Base-by-base conservation (phyloP, 2,329 filamentous ascomycete genomes). In the Fonsecaea pedrosoi region DNA sequence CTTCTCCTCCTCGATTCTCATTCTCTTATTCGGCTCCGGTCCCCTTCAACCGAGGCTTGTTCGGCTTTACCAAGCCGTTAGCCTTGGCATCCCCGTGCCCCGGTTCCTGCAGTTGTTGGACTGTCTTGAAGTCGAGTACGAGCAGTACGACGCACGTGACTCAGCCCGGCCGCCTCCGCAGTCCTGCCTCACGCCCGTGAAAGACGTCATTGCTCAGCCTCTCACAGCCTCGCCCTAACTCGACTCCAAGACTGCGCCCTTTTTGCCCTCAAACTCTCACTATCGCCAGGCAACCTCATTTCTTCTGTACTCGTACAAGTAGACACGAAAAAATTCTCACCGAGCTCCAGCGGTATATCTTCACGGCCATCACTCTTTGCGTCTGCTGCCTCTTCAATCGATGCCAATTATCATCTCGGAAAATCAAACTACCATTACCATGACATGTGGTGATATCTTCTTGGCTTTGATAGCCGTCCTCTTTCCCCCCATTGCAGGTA, bases 401-500 rank as follows among this genome's bases (percentile, higher is more conserved):
- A 61, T 61, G 56, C 56, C 60, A 12, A 61, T 54, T 13, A 38
- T 37, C 12, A 38, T 42, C 62, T 35, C 55, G 7, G 25, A 64
- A 57, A 34, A 45, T 34, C 55, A 54, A 13, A 54, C 63, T 15
- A 60, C 59, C 54, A 30, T 72, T 78, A 54, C 71, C 74, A 70
- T 78, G 77, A 65, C 78, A 73, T 48, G 74, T 74, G 48, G 72
- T 71, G 65, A 74, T 66, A 32, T 78, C 75, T 65, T 78, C 76
- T 66, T 80, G 76, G 62, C 71, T 76, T 60, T 76, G 70, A 79
- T 89, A 70, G 85, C 86, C 74, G 64, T 73, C 60, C 63, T 73
- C 56, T 72, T 71, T 62, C 72, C 72, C 48, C 72, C 72, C 21
- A 81, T 86, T 62, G 81, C 83, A 76, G 84, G 85, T 86, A 79